Conservation (phyloP, 345 rosid species). For the Zanthoxylum bungeanum region DNA sequence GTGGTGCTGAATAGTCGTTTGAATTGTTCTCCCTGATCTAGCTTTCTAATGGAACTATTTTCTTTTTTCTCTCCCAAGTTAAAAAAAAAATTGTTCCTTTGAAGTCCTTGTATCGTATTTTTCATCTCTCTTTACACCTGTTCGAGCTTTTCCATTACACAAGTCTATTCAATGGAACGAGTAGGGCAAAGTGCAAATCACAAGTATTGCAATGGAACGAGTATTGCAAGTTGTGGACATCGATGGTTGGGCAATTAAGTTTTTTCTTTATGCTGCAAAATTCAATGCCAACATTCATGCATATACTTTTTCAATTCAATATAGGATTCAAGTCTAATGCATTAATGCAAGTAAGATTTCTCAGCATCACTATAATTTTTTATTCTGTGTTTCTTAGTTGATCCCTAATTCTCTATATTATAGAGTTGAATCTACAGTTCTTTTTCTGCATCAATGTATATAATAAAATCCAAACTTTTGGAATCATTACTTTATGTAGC, state of each 20-base stretch:
- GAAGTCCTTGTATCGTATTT: not conserved
- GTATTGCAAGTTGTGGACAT: not conserved
- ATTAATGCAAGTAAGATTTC: not conserved
- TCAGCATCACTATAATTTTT: not conserved
- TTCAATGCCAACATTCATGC: not conserved
- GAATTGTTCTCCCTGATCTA: not conserved
- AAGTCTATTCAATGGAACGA: not conserved
- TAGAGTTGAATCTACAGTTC: not conserved
- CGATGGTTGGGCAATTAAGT: not conserved
- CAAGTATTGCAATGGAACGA: too few relatives aligned
- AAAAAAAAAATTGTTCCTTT: not conserved
- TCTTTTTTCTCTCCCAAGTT: not conserved
- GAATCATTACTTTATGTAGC: not conserved
- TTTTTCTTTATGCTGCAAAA: not conserved
- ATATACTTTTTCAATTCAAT: not conserved
- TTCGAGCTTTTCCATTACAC: not conserved
- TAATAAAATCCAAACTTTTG: not conserved
- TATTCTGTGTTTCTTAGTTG: not conserved
- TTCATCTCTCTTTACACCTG: not conserved
- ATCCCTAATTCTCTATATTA: not conserved
- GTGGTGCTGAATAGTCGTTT: not conserved
- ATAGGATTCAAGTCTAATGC: not conserved
- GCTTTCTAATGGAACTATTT: not conserved
- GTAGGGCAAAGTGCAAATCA: not conserved
- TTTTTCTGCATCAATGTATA: not conserved